Percentiles rank a stretch among this genome's conserved stretches.
Evolutionary conservation across 306 rosid genomes (phyloP).

Genomic region (Hylodesmum podocarpum): DNA sequence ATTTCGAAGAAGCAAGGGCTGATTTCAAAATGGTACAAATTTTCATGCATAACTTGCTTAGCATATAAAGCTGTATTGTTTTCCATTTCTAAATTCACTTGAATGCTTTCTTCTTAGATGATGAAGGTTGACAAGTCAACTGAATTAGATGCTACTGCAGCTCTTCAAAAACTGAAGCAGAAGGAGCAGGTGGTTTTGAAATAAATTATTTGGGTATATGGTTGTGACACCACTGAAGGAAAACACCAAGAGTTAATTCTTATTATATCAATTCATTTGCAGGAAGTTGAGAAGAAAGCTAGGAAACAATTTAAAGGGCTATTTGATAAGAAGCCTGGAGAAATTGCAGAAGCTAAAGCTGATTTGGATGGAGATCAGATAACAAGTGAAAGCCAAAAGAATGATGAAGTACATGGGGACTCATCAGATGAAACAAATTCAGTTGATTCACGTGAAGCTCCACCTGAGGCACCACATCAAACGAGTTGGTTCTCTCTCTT

Average conservation of each 20-base stretch:
- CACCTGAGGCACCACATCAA: conserved; percentile 28
- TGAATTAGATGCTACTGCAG: conserved; percentile 84
- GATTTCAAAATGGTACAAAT: conserved; percentile 76
- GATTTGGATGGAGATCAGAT: conserved; percentile 44
- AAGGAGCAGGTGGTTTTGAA: conserved; percentile 65
- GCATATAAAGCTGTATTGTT: not conserved
- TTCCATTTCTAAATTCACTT: conserved; percentile 24
- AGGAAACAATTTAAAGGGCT: conserved; percentile 89
- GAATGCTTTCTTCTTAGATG: conserved; percentile 53
- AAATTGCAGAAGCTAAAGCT: conserved; percentile 62
- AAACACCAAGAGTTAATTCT: not conserved
- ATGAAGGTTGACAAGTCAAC: conserved; percentile 70
- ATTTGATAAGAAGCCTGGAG: conserved; percentile 94
- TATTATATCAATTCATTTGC: conserved; percentile 22
- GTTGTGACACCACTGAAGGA: not conserved
- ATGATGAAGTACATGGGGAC: conserved; percentile 38
- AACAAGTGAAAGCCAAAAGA: conserved; percentile 42
- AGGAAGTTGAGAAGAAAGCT: conserved; percentile 79
- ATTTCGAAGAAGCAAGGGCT: conserved; percentile 82
- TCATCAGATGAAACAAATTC: conserved; percentile 42
- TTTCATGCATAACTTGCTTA: not conserved
- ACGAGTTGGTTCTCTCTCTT: conserved; percentile 61
- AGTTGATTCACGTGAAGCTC: conserved; percentile 57
- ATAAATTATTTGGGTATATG: not conserved
- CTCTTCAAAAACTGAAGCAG: conserved; percentile 78